Evolutionary conservation across 495 filamentous ascomycete genomes (phyloP), one percentile per base, ranked within the genome.

Genomic region (Poronia punctata): DNA sequence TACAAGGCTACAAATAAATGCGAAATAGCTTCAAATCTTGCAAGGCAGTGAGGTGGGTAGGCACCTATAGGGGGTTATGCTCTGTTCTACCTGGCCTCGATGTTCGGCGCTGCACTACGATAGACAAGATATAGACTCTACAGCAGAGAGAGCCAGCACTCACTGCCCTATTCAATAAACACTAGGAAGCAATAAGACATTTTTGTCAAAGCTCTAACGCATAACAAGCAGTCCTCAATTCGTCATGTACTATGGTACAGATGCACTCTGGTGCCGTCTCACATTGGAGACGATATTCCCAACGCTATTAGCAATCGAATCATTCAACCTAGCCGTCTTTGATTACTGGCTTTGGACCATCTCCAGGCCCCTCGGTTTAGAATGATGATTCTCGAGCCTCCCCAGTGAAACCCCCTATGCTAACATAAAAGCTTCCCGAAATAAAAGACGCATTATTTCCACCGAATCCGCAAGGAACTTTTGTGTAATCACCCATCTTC

Each of bases 171-270:
- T n/a, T n/a, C n/a, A n/a, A n/a, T n/a, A n/a, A n/a, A n/a, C n/a
- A n/a, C n/a, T n/a, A n/a, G n/a, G n/a, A n/a, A n/a, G n/a, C n/a
- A n/a, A n/a, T n/a, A n/a, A n/a, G n/a, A n/a, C n/a, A n/a, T n/a
- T n/a, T n/a, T n/a, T n/a, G n/a, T n/a, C n/a, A n/a, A n/a, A n/a
- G n/a, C n/a, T n/a, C n/a, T n/a, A n/a, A n/a, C 22, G 14, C 14
- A n/a, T 12, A 35, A 33, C n/a, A 43, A 43, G 32, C 40, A 48
- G n/a, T 46, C 29, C 45, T 33, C 33, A 33, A 37, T 45, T 38
- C 46, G 35, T 49, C 29, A 31, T 49, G 21, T 43, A 44, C 46
- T 44, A 49, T 49, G 35, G 45, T 49, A 49, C 46, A 49, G 24
- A 19, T 28, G n/a, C 24, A 28, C n/a, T 19, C 3, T 36, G 39